Percentiles rank a stretch among this genome's conserved stretches.
phyloP scores from a whole-genome alignment of 495 filamentous ascomycete genomes.

The Trichoderma reesei region DNA sequence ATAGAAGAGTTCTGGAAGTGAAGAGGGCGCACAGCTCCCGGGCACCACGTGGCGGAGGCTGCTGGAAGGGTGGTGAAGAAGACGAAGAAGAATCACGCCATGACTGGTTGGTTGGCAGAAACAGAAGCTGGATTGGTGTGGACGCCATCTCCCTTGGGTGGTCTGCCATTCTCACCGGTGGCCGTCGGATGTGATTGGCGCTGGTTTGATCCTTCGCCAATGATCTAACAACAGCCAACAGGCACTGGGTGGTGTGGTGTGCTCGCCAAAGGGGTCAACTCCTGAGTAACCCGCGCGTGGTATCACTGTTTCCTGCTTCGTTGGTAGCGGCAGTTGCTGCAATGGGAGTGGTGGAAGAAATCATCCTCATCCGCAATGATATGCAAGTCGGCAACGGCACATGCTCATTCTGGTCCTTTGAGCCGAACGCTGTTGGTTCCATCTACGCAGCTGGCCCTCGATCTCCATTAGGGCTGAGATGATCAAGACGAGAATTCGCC shows the following conservation, averaged over 20 bases:
- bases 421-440: neutral
- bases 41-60: slow-evolving; percentile 3
- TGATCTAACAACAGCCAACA: no score
- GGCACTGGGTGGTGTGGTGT: no score
- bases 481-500: neutral
- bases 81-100: slow-evolving; percentile 2
- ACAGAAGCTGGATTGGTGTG: neutral
- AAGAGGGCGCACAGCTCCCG: neutral
- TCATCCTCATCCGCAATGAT: no score
- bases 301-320: no score
- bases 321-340: no score
- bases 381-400: neutral
- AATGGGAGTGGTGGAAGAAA: neutral
- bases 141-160: neutral
- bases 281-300: no score
- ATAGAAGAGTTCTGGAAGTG: slow-evolving; percentile 1
- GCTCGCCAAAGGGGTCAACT: no score
- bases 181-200: neutral
- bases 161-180: neutral
- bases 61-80: neutral
- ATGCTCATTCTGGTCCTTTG: neutral
- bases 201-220: neutral
- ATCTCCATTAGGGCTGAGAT: neutral
- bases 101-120: slow-evolving; percentile 1
- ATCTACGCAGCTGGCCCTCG: neutral